These are phyloP conservation scores for Rhizopogon parksii DNA, from an alignment of 1,284 basidiomycete genomes.

Conservation along the genomic window DNA sequence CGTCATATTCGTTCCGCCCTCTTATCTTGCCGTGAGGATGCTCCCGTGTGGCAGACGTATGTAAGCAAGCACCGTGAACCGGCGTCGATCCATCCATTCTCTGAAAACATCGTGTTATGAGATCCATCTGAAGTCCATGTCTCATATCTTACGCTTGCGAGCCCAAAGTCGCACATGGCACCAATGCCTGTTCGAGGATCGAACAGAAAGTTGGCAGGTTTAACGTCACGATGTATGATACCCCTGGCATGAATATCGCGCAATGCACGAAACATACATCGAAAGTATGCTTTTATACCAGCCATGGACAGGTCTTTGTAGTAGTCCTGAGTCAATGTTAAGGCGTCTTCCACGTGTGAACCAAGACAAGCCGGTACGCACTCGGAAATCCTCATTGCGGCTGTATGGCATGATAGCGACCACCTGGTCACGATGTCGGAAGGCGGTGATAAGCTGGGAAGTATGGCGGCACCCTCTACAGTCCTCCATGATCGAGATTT, in stretches of 20 bases:
- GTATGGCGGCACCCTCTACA: slow-evolving; percentile 77
- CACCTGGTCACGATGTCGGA: slow-evolving; percentile 88
- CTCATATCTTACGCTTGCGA: slow-evolving; percentile 70
- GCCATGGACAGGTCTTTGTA: slow-evolving; percentile 65
- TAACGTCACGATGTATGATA: slow-evolving; percentile 96
- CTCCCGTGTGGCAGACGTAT: slow-evolving; percentile 54
- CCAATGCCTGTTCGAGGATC: slow-evolving; percentile 82
- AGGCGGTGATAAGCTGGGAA: slow-evolving; percentile 92
- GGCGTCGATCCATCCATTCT: slow-evolving; percentile 46
- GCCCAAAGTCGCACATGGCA: slow-evolving; percentile 91
- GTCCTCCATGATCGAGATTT: slow-evolving; percentile 89
- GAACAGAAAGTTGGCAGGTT: slow-evolving; percentile 97
- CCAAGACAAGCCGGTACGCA: slow-evolving; percentile 32
- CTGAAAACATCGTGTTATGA: slow-evolving; percentile 29
- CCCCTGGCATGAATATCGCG: slow-evolving; percentile 84
- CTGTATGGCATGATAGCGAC: slow-evolving; percentile 95
- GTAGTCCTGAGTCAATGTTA: slow-evolving; percentile 50
- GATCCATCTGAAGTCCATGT: neutral
- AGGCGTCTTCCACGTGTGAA: neutral
- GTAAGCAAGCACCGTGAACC: slow-evolving; percentile 58
- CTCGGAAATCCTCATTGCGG: slow-evolving; percentile 88
- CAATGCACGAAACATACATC: slow-evolving; percentile 85
- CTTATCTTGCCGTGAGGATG: slow-evolving; percentile 62
- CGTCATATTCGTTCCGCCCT: slow-evolving; percentile 34
- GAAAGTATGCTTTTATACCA: slow-evolving; percentile 83